Base-by-base conservation (phyloP, 257 asterid genomes). In the Solanum ossicruentum region DNA sequence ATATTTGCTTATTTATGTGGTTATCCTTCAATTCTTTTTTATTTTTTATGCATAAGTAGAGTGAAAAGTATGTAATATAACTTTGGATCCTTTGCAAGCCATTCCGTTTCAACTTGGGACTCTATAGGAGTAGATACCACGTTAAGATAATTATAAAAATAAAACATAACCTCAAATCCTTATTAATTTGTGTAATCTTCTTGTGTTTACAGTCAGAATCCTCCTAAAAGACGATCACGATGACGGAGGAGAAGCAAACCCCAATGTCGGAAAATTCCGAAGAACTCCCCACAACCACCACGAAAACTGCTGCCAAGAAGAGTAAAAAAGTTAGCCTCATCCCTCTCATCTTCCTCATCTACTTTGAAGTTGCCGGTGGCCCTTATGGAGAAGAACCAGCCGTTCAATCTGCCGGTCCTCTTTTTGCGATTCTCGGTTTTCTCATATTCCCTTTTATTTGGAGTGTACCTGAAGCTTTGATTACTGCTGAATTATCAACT, bases 341-440 rank as follows among this genome's bases (percentile, higher is more conserved):
- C 49, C 87, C 87, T 28, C 83, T 85, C 2, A 80, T 85, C 61
- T 85, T 85, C 57, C 83, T 85, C 87, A 85, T 85, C 70, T 85
- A 85, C 61, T 85, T 81, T 32, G 85, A 80, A 67, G 87, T 85
- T 32, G 87, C 83, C 3, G 87, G 87, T 28, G 87, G 87, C 7
- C 87, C 87, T 41, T 85, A 80, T 12, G 87, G 87, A 47, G 87
- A 81, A 57, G 85, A 81, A 23, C 63, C 85, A 23, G 85, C 82
- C 39, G 87, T 85, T 13, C 63, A 79, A 10, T 65, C 85, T 41
- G 87, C 82, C 7, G 87, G 85, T 0, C 85, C 87, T 5, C 82
- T 81, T 6, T 26, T 81, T 1, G 85, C 87, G 0, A 85, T 85
- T 39, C 87, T 84, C 18, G 83, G 86, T 21, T 84, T 84, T 17